A percentile compares a stretch with the other conserved stretches of the same genome.
Evolutionary conservation across 2,329 filamentous ascomycete species (phyloP).

Genomic region (Aspergillus eucalypticola): DNA sequence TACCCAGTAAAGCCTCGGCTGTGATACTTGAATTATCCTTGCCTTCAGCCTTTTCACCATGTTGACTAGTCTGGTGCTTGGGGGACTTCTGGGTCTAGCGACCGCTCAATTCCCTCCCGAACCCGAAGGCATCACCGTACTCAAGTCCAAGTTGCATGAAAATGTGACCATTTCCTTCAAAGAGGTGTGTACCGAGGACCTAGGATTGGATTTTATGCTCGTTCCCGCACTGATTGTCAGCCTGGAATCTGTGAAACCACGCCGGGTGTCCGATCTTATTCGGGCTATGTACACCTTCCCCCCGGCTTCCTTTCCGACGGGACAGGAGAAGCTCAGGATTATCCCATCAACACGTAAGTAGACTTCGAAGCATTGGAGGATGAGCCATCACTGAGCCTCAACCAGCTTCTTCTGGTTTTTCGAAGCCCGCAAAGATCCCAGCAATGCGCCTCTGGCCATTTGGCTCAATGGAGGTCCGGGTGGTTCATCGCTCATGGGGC

Average conservation of each 20-base stretch:
- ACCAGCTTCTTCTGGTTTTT: conserved; percentile 45
- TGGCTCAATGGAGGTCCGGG: conserved; percentile 58
- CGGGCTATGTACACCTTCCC: conserved; percentile 2
- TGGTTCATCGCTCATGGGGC: conserved; percentile 53
- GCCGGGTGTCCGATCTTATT: not conserved
- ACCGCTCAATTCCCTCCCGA: conserved; percentile 1
- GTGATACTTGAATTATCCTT: not conserved
- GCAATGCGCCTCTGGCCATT: conserved; percentile 51
- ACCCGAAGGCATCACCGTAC: not conserved
- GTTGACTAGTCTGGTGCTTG: not conserved
- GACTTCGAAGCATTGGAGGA: not conserved
- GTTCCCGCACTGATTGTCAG: not conserved
- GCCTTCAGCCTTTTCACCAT: not conserved
- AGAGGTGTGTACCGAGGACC: not conserved
- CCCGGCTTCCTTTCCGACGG: not conserved
- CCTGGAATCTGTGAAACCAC: conserved; percentile 8
- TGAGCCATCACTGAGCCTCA: not conserved
- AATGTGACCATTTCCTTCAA: conserved; percentile 1
- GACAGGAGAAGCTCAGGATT: not conserved
- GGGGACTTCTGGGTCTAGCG: not conserved
- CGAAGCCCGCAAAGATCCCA: conserved; percentile 44
- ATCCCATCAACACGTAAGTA: conserved; percentile 8
- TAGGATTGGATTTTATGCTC: no score
- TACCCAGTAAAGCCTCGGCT: not conserved
- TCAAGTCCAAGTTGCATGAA: conserved; percentile 4